A percentile compares a stretch with the other conserved stretches of the same genome.
These are phyloP conservation scores for Peronospora destructor DNA, from an alignment of 352 stramenopile species.

Conservation along the genomic window DNA sequence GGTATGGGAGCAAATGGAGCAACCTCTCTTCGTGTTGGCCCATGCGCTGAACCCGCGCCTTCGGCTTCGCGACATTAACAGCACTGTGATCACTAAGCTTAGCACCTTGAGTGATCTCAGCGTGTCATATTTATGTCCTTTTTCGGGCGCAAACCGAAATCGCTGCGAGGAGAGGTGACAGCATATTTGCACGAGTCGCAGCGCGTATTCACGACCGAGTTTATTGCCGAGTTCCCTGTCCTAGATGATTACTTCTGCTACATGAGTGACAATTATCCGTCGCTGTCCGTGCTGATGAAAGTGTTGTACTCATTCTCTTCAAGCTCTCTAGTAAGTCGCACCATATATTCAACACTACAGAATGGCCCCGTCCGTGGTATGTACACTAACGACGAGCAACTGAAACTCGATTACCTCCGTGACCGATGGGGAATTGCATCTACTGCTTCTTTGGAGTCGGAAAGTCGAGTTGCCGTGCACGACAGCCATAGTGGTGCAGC, in stretches of 20 bases:
- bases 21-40: too few species aligned
- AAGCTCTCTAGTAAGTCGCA: constrained; percentile 8
- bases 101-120: too few species aligned
- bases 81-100: too few species aligned
- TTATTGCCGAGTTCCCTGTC: constrained; percentile 51
- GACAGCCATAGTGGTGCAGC: constrained; percentile 22
- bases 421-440: constrained; percentile 16
- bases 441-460: constrained; percentile 7
- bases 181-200: too few species aligned
- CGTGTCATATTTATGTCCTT: too few species aligned
- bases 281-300: constrained; percentile 63
- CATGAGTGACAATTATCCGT: constrained; percentile 49
- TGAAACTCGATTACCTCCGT: constrained; percentile 28
- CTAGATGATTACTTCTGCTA: constrained; percentile 66
- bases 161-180: too few species aligned
- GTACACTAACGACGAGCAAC: constrained; percentile 19
- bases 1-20: too few species aligned
- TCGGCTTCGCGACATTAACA: too few species aligned
- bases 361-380: background rate
- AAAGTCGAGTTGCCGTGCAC: constrained; percentile 16
- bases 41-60: too few species aligned
- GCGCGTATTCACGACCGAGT: constrained; percentile 31
- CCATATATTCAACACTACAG: constrained; percentile 4
- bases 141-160: too few species aligned
- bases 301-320: constrained; percentile 46